Evolutionary conservation across 441 rosid species (phyloP).

Genomic region (Oxalis stricta): DNA sequence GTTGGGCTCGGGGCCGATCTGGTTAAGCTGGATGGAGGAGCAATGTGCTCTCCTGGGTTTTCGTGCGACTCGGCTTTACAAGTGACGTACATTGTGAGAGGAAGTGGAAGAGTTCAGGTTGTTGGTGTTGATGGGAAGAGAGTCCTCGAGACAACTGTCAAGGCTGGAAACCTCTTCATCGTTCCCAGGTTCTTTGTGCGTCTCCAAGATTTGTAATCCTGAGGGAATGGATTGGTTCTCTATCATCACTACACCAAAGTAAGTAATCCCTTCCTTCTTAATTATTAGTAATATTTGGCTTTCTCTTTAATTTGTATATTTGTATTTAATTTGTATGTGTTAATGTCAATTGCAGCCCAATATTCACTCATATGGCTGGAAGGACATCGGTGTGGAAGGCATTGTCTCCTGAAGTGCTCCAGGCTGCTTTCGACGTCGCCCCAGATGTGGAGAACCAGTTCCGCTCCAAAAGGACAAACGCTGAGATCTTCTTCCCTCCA

Average conservation of each 20-base stretch:
- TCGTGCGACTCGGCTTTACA: slow-evolving; percentile 43
- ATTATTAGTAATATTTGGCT: background rate
- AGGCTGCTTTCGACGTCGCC: slow-evolving; percentile 56
- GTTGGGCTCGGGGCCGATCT: slow-evolving; percentile 89
- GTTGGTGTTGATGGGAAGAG: slow-evolving; percentile 63
- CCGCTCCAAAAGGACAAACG: slow-evolving; percentile 49
- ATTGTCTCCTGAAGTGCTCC: slow-evolving; percentile 54
- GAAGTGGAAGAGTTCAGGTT: slow-evolving; percentile 73
- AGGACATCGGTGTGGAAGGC: slow-evolving; percentile 70
- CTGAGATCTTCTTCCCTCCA: slow-evolving; percentile 79
- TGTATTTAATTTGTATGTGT: too few species aligned
- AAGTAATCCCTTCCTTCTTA: slow-evolving; percentile 6
- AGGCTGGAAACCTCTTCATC: slow-evolving; percentile 61
- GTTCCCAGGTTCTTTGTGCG: slow-evolving; percentile 83
- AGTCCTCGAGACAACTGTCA: slow-evolving; percentile 53
- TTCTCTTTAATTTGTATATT: background rate
- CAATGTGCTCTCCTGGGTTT: slow-evolving; percentile 67
- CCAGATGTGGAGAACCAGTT: slow-evolving; percentile 40
- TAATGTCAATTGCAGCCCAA: slow-evolving; percentile 30
- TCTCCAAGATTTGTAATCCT: slow-evolving; percentile 62
- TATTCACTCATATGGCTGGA: slow-evolving; percentile 86
- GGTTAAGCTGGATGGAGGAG: slow-evolving; percentile 48
- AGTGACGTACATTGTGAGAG: slow-evolving; percentile 66
- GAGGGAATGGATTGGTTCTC: slow-evolving; percentile 31
- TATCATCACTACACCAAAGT: slow-evolving; percentile 63